phyloP scores from a whole-genome alignment of 352 stramenopile species.

The Vaucheria bursata region DNA sequence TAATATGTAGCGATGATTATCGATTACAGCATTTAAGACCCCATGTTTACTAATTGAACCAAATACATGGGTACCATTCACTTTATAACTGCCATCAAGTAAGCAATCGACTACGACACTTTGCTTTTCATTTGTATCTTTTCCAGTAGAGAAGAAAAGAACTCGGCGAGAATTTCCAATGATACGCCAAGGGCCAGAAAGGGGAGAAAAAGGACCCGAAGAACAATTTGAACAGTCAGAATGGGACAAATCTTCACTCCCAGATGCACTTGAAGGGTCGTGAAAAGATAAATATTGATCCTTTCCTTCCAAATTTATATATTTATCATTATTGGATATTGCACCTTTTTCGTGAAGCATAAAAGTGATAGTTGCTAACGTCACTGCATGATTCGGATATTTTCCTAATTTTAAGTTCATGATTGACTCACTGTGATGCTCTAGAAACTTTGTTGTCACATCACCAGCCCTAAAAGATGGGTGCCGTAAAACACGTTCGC shows the following conservation, averaged over 20 bases:
- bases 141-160: too few relatives aligned
- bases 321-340: background rate
- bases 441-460: constrained; percentile 84
- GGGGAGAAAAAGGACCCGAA: too few relatives aligned
- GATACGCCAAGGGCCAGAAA: background rate
- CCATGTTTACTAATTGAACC: constrained; percentile 1
- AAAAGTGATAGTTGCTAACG: constrained; percentile 63
- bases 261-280: too few relatives aligned
- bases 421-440: constrained; percentile 65
- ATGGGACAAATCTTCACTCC: too few relatives aligned
- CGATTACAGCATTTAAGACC: constrained; percentile 16
- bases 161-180: too few relatives aligned
- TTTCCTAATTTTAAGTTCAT: constrained; percentile 59
- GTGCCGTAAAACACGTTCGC: constrained; percentile 73
- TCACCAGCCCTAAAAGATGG: constrained; percentile 71
- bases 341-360: constrained; percentile 60
- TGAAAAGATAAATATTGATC: background rate
- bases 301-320: background rate
- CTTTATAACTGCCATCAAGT: constrained; percentile 26
- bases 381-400: constrained; percentile 58
- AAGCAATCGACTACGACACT: constrained; percentile 24
- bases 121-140: background rate
- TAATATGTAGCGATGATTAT: background rate
- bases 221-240: too few relatives aligned
- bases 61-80: constrained; percentile 16